A percentile compares a stretch with the other conserved stretches of the same genome.
Conservation (phyloP, 371 early-diverging fungal species). For the Phascolomyces articulosus region DNA sequence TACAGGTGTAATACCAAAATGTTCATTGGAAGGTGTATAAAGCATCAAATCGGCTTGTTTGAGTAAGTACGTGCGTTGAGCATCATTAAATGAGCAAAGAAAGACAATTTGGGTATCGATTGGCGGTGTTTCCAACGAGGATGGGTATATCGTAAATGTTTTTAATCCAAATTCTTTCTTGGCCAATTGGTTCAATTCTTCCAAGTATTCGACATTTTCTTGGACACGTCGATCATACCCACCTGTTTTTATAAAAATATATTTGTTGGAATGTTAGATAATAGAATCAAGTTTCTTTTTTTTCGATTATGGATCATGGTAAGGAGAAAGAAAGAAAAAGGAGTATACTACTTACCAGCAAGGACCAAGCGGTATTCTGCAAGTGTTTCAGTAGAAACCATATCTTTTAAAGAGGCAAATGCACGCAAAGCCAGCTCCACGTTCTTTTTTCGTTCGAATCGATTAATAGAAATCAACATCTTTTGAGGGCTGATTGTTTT, state of each 20-base stretch:
- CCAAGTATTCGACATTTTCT: slow-evolving; percentile 87
- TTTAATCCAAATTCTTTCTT: slow-evolving; percentile 36
- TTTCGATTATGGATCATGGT: too few relatives aligned
- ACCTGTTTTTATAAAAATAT: slow-evolving; percentile 33
- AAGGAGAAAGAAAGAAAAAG: too few relatives aligned
- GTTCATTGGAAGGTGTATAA: slow-evolving; percentile 95
- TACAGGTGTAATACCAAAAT: slow-evolving; percentile 96
- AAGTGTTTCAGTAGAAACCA: slow-evolving; percentile 32
- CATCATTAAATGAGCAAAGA: slow-evolving; percentile 85
- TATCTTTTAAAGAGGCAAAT: slow-evolving; percentile 57
- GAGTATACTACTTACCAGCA: slow-evolving; percentile 51
- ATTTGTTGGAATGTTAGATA: too few relatives aligned
- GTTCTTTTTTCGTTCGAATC: slow-evolving; percentile 95
- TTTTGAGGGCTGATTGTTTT: slow-evolving; percentile 29
- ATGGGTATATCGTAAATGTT: slow-evolving; percentile 49
- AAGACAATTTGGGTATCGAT: slow-evolving; percentile 75
- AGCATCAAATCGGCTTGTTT: slow-evolving; percentile 64
- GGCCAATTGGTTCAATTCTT: slow-evolving; percentile 70
- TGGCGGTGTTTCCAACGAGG: slow-evolving; percentile 30
- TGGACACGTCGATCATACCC: slow-evolving; percentile 86
- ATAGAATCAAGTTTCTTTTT: too few relatives aligned
- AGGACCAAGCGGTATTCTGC: slow-evolving; percentile 66
- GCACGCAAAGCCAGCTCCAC: slow-evolving; percentile 83
- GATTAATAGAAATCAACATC: slow-evolving; percentile 81
- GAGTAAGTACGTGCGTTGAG: slow-evolving; percentile 79